Base-by-base conservation (phyloP, 2,329 filamentous ascomycete species). In the Calonectria ilicicola region DNA sequence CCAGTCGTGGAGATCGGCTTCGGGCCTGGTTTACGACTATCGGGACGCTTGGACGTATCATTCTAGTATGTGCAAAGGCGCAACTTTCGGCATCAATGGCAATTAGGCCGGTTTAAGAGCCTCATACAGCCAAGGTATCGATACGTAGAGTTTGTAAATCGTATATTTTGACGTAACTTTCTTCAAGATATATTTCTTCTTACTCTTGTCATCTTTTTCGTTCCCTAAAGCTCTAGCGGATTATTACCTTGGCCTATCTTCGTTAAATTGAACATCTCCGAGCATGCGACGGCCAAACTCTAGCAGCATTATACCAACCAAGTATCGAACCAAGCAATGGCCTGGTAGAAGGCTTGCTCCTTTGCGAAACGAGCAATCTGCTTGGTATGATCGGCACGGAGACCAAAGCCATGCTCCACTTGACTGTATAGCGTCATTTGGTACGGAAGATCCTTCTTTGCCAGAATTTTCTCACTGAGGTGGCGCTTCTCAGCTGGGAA, bases 291-390 rank as follows among this genome's bases (percentile, higher is more conserved):
- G 29, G 9, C 29, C 9, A 32, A 32, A 32, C 29, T 9, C 9
- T 32, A 32, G 29, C 29, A 49, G 46, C n/a, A 23, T 14, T 49
- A 49, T 14, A 49, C n/a, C 46, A 49, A 26, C 46, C 46, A 49
- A 2, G 46, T 19, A 29, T 70, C 60, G 27, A 70, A 70, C 46
- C 44, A 70, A 8, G 47, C n/a, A 15, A 70, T 23, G 17, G 67
- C 67, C 47, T 69, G 67, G 2, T 56, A 53, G 26, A 70, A 70
- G 15, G 67, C 60, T 21, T 70, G 67, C n/a, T 70, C 67, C 35
- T 65, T 70, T 19, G 46, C 60, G 40, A 65, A 70, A 2, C 35
- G 21, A 7, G 44, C 27, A n/a, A 12, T 19, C 9, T 38, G 46
- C n/a, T 27, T 9, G 21, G n/a, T 35, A 15, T 35, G 35, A 14